These are phyloP conservation scores for Aegilops sharonensis DNA, from an alignment of 176 grass and related monocot species.

Conservation along the genomic window DNA sequence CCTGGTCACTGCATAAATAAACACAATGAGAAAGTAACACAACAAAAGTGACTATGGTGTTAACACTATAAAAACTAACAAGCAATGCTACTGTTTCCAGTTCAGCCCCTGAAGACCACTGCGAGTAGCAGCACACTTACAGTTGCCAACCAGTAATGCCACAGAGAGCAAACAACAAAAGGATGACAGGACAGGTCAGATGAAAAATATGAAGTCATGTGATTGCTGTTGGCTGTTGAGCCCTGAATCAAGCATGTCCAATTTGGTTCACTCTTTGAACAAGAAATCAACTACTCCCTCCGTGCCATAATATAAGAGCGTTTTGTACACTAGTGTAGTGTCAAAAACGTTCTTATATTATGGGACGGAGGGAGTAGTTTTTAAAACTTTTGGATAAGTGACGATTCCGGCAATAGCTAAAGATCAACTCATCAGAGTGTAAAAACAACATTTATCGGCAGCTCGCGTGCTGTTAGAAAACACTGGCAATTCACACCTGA, in stretches of 20 bases:
- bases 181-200: not conserved
- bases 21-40: not conserved
- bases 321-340: too few relatives aligned
- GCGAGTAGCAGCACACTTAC: not conserved
- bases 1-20: slow-evolving; percentile 48
- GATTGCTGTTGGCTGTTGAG: not conserved
- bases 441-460: not conserved
- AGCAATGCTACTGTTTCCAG: not conserved
- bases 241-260: not conserved
- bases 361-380: not conserved
- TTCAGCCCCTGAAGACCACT: not conserved
- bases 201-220: not conserved
- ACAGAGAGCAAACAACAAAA: slow-evolving; percentile 4
- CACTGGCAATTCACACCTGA: slow-evolving; percentile 53
- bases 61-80: not conserved
- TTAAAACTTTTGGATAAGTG: not conserved
- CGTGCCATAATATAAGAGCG: too few relatives aligned
- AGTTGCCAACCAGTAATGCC: not conserved
- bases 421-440: not conserved
- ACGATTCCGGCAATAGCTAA: not conserved
- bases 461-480: not conserved
- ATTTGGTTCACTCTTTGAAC: not conserved
- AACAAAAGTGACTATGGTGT: slow-evolving; percentile 9
- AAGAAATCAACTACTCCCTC: not conserved
- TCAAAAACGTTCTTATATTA: too few relatives aligned